Evolutionary conservation across 2,329 filamentous ascomycete species (phyloP), one percentile per base, ranked within the genome.

Genomic region (Lachnellula arida): DNA sequence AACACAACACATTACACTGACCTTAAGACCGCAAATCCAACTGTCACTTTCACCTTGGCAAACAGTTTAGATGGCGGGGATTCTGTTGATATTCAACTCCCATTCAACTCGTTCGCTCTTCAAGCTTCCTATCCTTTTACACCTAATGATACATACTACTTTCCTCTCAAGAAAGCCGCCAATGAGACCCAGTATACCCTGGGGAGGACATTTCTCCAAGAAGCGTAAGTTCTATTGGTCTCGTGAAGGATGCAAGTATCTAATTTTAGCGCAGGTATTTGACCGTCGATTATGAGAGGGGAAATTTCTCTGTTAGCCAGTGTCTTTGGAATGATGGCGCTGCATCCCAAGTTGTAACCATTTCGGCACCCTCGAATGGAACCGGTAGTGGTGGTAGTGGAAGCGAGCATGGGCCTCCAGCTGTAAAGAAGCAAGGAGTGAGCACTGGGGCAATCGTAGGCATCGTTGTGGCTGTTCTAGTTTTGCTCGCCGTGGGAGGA

Each of bases 91-190:
- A 67, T 69, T 4, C 49, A 57, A 2, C 49, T 68, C 2, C 67
- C 67, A 9, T 68, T 67, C 46, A 56, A 46, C 19, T 58, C 60
- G 4, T 67, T 69, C 35, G 62, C 65, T 17, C 57, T 69, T 9
- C 44, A 55, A 7, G 56, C 60, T 23, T 51, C 53, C 9, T 57
- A 58, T 34, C 67, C 66, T 17, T 51, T 61, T 23, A 54, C 56
- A 8, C 22, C 58, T 74, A 70, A 51, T 74, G 81, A 60, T 70
- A 81, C 63, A 76, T 80, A 59, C 77, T 69, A 70, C 32, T 74
- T 75, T 54, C 72, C 73, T 12, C 56, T 74, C 3, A 68, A 68
- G 43, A 64, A 56, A 54, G 67, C 72, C 1, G 60, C 59, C 0
- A 70, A 71, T 53, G 61, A 63, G 12, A 65, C 67, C 28, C 69